Conservation (phyloP, 257 asterid species). For the Catharanthus roseus region DNA sequence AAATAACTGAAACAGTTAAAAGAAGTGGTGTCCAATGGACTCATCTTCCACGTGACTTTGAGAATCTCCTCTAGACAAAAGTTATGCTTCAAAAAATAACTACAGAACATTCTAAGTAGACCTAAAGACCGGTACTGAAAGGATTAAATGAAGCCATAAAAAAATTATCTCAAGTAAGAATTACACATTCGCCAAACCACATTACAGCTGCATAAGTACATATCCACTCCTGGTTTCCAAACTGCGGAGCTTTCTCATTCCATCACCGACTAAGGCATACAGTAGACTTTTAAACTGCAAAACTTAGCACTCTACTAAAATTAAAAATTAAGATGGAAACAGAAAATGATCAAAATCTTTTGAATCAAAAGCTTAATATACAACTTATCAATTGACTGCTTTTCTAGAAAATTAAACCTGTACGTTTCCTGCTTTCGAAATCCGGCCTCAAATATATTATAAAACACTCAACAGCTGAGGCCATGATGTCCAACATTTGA, state of each 20-base stretch:
- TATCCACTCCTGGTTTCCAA: background rate
- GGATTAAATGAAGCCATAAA: background rate
- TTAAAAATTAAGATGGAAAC: background rate
- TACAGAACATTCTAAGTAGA: background rate
- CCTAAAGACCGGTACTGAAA: background rate
- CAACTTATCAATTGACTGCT: background rate
- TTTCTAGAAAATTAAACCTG: background rate
- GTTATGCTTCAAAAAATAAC: background rate
- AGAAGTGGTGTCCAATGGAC: background rate
- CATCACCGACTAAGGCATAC: background rate
- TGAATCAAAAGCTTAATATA: background rate
- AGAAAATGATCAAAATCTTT: background rate
- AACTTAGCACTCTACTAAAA: background rate
- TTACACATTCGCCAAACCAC: background rate
- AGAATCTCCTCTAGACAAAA: background rate
- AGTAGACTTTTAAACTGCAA: background rate
- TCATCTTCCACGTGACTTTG: background rate
- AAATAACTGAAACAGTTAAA: background rate
- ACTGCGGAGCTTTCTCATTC: background rate
- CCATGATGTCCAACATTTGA: background rate
- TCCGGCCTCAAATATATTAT: background rate
- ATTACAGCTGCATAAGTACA: background rate
- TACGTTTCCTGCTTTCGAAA: background rate
- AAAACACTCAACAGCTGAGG: background rate
- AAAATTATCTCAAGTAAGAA: background rate